Base-by-base conservation (phyloP, 805 yeast species). In the Barnettozyma botsteinii region DNA sequence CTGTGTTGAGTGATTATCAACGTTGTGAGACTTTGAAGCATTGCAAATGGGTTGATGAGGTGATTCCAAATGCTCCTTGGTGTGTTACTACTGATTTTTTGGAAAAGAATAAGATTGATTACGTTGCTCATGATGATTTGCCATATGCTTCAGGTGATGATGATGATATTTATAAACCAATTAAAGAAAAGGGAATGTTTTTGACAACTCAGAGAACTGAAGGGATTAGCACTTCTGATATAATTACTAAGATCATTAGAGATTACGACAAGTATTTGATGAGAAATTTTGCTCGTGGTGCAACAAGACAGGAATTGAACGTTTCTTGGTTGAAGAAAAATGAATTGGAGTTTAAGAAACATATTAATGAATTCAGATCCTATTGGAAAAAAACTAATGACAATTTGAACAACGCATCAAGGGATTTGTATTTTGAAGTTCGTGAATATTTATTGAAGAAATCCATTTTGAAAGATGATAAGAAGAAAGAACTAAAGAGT, bases 41-140 rank as follows among this genome's bases (percentile, higher is more conserved):
- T 64, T 93, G 98, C 62, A 79, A 71, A 53, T 93, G 98, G 98
- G 98, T 93, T 19, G 98, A 93, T 60, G 98, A 93, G 61, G 98
- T 93, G 22, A 72, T 93, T 40, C 88, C 91, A 22, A 70, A 85
- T 60, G 96, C 97, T 2, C 98, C 98, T 12, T 93, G 98, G 98
- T 76, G 84, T 51, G 88, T 93, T 21, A 83, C 88, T 3, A 77
- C 87, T 40, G 87, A 82, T 33, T 93, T 93, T 53, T 64, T 93
- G 49, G 67, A 67, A 35, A 64, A 82, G 51, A 96, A 93, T 63
- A 68, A 79, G 40, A 87, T 93, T 50, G 98, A 93, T 61, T 93
- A 87, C 55, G 96, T 91, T 45, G 98, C 98, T 2, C 98, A 93
- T 62, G 98, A 93, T 65, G 98, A 93, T 62, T 67, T 87, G 47